phyloP scores from a whole-genome alignment of 345 rosid genomes.

The Eucalyptus regnans region DNA sequence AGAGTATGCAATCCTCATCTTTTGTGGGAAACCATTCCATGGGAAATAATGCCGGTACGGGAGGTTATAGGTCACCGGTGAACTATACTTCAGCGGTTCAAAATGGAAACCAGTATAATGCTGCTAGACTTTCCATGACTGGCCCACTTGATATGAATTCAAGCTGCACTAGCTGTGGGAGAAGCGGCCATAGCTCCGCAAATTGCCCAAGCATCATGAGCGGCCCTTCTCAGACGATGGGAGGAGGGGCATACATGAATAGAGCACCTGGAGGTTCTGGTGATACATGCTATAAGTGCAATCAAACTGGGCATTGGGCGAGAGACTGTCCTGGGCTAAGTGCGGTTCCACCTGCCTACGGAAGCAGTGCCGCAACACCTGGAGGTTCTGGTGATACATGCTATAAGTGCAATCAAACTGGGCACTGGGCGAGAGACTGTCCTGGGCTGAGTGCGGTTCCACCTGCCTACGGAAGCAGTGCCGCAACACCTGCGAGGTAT shows the following conservation, averaged over 20 bases:
- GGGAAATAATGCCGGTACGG: not conserved
- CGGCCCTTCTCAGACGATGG: conserved; percentile 27
- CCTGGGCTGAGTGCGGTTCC: conserved; percentile 20
- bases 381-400: conserved; percentile 25
- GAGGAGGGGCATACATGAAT: conserved; percentile 15
- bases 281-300: conserved; percentile 44
- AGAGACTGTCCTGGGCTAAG: conserved; percentile 41
- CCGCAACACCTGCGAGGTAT: conserved; percentile 25
- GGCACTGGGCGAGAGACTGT: conserved; percentile 67
- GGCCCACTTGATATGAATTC: not conserved
- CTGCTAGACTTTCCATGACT: conserved; percentile 10
- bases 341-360: conserved; percentile 26
- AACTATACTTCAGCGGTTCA: conserved; percentile 26
- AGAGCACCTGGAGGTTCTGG: conserved; percentile 4
- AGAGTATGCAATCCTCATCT: conserved; percentile 15
- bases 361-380: conserved; percentile 14
- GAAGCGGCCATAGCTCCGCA: conserved; percentile 44
- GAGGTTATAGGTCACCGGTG: conserved; percentile 16
- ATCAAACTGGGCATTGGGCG: conserved; percentile 61
- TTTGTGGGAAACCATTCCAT: not conserved
- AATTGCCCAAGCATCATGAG: conserved; percentile 67
- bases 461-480: conserved; percentile 30
- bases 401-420: conserved; percentile 47
- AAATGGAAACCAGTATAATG: conserved; percentile 29
- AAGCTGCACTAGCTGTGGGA: conserved; percentile 52